Evolutionary conservation across 352 stramenopile genomes (phyloP).

Genomic region (Pythium periplocum): DNA sequence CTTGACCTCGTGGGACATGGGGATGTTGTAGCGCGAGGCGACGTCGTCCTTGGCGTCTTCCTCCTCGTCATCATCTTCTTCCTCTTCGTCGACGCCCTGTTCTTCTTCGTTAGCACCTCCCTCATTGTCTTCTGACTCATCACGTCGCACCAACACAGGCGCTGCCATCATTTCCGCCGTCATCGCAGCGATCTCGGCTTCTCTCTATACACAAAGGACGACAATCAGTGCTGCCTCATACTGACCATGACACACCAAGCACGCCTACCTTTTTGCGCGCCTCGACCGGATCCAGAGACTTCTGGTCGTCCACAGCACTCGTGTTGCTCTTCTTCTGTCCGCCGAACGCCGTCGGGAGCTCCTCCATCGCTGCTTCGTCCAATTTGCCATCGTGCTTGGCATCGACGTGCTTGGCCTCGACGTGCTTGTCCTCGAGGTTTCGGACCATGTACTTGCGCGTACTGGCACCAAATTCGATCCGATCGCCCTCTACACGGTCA

Average conservation of each 20-base stretch:
- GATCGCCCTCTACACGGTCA: conserved; percentile 32
- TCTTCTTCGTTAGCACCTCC: conserved; percentile 5
- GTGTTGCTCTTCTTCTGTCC: conserved; percentile 15
- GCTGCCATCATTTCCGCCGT: conserved; percentile 67
- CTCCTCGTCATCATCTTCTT: conserved; percentile 24
- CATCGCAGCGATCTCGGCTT: conserved; percentile 67
- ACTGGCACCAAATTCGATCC: conserved; percentile 55
- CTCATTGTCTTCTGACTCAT: background rate
- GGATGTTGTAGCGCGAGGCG: conserved; percentile 57
- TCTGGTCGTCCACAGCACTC: conserved; percentile 4
- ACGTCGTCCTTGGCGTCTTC: conserved; percentile 45
- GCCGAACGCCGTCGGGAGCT: conserved; percentile 52
- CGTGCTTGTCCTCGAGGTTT: conserved; percentile 11
- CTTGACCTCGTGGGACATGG: conserved; percentile 62
- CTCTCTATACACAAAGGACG: conserved; percentile 21
- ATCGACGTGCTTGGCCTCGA: background rate
- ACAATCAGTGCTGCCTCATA: too few species aligned
- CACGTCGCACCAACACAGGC: conserved; percentile 8
- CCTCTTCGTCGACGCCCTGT: conserved; percentile 10
- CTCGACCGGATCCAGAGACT: background rate
- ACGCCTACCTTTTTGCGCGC: conserved; percentile 34
- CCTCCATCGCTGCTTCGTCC: conserved; percentile 17
- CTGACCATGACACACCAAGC: too few species aligned
- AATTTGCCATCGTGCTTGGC: background rate
- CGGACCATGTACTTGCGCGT: conserved; percentile 52